Conservation (phyloP, 2,329 filamentous ascomycete genomes). For the Hawksworthiomyces lignivorus region DNA sequence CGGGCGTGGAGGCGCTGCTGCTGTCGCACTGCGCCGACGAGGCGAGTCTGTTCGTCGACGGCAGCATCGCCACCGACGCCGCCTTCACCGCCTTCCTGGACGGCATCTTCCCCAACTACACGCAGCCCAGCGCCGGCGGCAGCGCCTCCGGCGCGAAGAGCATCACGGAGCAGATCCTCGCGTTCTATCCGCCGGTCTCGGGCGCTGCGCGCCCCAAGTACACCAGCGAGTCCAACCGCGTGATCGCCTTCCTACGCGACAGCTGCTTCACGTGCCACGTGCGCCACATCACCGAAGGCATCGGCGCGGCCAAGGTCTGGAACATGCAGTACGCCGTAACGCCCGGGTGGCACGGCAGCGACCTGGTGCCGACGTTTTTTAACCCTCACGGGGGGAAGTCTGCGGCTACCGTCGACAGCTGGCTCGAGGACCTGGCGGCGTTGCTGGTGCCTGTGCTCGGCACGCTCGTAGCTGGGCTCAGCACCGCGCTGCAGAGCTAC, state of each 20-base stretch:
- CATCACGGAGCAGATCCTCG: slow-evolving; percentile 19
- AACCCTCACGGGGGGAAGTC: slow-evolving; percentile 19
- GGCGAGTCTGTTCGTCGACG: slow-evolving; percentile 22
- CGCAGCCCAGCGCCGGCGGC: too few relatives aligned
- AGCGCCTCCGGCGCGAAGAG: too few relatives aligned
- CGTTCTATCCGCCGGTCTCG: slow-evolving; percentile 22
- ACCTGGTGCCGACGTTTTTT: slow-evolving; percentile 34
- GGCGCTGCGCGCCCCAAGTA: slow-evolving; percentile 8
- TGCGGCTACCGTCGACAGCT: slow-evolving; percentile 19
- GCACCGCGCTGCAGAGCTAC: slow-evolving; percentile 31
- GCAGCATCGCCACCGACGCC: slow-evolving; percentile 22
- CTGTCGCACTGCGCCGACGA: slow-evolving; percentile 25
- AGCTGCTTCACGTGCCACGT: slow-evolving; percentile 30
- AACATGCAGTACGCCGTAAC: slow-evolving; percentile 33
- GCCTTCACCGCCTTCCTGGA: slow-evolving; percentile 25
- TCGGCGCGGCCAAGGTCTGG: slow-evolving; percentile 26
- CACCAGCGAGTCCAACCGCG: slow-evolving; percentile 20
- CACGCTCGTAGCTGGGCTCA: slow-evolving; percentile 25
- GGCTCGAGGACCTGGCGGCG: slow-evolving; percentile 18
- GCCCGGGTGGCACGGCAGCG: slow-evolving; percentile 31
- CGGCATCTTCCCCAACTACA: slow-evolving; percentile 25
- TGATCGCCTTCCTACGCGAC: slow-evolving; percentile 25
- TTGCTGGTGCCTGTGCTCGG: slow-evolving; percentile 24
- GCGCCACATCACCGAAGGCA: slow-evolving; percentile 29
- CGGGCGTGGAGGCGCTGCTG: slow-evolving; percentile 21